Percentiles rank a stretch among this genome's conserved stretches.
phyloP scores from a whole-genome alignment of 768 basidiomycete genomes.

The Tylopilus intermedius region DNA sequence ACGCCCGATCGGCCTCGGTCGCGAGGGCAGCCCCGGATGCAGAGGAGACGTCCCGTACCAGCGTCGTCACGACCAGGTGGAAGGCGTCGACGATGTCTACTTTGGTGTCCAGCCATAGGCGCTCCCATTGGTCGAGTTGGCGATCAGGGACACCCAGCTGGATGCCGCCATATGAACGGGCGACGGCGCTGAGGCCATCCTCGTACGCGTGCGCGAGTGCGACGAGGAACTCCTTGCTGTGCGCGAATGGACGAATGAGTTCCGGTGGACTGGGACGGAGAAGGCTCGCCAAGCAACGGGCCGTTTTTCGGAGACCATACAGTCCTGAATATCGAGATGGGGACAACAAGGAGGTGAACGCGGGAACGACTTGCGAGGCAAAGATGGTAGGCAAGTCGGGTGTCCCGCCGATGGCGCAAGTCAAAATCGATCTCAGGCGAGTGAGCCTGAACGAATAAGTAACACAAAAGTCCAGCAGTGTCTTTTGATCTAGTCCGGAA shows the following conservation, averaged over 20 bases:
- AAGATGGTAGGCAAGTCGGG: constrained; percentile 32
- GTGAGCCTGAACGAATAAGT: constrained; percentile 45
- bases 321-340: constrained; percentile 44
- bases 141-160: constrained; percentile 25
- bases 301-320: constrained; percentile 60
- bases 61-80: constrained; percentile 50
- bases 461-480: constrained; percentile 60
- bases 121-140: constrained; percentile 61
- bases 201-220: constrained; percentile 60
- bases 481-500: constrained; percentile 45
- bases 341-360: constrained; percentile 48
- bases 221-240: constrained; percentile 46
- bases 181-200: constrained; percentile 48
- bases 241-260: constrained; percentile 49
- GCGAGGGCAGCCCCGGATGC: constrained; percentile 42
- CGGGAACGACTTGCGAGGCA: constrained; percentile 47
- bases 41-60: constrained; percentile 45
- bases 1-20: constrained; percentile 46
- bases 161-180: constrained; percentile 58
- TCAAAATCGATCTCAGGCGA: constrained; percentile 43
- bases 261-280: constrained; percentile 47
- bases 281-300: constrained; percentile 52
- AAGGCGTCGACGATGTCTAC: constrained; percentile 66
- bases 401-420: constrained; percentile 33
- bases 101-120: constrained; percentile 68